phyloP scores from a whole-genome alignment of 164 flowering plant species.

The Houttuynia cordata region DNA sequence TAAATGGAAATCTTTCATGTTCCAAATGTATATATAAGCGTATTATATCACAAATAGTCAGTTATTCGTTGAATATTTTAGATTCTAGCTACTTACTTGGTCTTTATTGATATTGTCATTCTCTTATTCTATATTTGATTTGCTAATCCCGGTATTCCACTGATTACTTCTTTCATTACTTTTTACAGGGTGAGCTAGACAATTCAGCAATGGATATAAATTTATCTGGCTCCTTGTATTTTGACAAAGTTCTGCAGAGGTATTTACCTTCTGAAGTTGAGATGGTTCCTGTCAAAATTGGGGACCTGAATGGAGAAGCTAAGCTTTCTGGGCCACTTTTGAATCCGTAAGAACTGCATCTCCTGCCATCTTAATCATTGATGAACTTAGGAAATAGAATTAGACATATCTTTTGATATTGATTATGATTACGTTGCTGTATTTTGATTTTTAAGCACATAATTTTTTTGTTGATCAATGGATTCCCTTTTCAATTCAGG shows the following conservation, averaged over 20 bases:
- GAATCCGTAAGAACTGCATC: conserved; percentile 58
- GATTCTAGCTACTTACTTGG: no score
- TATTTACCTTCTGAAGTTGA: conserved; percentile 69
- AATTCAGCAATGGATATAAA: conserved; percentile 85
- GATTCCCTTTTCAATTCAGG: conserved; percentile 27
- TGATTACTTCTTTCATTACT: not conserved
- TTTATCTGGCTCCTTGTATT: conserved; percentile 75
- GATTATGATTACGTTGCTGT: not conserved
- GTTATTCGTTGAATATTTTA: no score
- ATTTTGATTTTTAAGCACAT: not conserved
- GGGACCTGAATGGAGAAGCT: conserved; percentile 87
- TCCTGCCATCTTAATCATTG: not conserved
- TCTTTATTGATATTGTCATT: no score
- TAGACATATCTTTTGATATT: not conserved
- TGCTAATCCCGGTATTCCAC: not conserved
- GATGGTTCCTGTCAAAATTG: conserved; percentile 54
- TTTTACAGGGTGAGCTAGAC: conserved; percentile 75
- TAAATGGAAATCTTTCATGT: no score
- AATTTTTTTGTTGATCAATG: not conserved
- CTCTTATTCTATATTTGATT: not conserved
- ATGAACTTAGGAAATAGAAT: not conserved
- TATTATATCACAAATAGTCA: no score
- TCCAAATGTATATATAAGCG: no score
- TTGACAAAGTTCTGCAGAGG: conserved; percentile 61
- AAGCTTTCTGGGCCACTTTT: conserved; percentile 90